A percentile compares a stretch with the other conserved stretches of the same genome.
These are phyloP conservation scores for Rhizopogon vinicolor DNA, from an alignment of 768 basidiomycete genomes.

Conservation along the genomic window DNA sequence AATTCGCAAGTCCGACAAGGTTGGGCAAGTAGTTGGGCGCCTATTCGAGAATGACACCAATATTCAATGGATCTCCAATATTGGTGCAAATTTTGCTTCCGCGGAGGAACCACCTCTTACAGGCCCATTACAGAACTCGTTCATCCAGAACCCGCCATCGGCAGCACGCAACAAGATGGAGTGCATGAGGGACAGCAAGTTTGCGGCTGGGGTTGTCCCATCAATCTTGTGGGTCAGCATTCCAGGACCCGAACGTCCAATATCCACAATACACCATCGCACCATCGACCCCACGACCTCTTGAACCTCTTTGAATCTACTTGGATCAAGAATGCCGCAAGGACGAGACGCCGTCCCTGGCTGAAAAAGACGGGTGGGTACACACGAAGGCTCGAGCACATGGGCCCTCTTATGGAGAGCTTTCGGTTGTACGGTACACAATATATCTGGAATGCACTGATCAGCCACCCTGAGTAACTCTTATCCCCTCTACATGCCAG, in stretches of 20 bases:
- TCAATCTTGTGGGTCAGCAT: neutral
- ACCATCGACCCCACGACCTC: neutral
- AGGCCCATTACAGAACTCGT: too few species aligned
- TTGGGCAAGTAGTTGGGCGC: neutral
- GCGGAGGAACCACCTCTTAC: neutral
- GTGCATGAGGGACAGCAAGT: neutral
- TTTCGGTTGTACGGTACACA: neutral
- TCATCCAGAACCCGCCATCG: neutral
- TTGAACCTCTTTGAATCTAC: neutral
- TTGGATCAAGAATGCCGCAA: neutral
- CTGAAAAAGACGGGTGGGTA: neutral
- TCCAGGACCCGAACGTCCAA: neutral
- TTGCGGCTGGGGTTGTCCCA: neutral
- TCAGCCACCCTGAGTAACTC: neutral
- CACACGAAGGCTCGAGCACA: neutral
- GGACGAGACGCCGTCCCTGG: neutral
- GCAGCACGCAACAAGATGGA: neutral
- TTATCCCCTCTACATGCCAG: neutral
- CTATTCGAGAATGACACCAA: neutral
- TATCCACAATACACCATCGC: neutral
- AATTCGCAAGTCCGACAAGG: constrained; percentile 3
- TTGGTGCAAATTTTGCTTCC: constrained; percentile 5
- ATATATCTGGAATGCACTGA: neutral
- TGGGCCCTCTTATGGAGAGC: neutral
- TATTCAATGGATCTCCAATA: neutral